Conservation (phyloP, 345 rosid species). For the Chamaenerion angustifolium region DNA sequence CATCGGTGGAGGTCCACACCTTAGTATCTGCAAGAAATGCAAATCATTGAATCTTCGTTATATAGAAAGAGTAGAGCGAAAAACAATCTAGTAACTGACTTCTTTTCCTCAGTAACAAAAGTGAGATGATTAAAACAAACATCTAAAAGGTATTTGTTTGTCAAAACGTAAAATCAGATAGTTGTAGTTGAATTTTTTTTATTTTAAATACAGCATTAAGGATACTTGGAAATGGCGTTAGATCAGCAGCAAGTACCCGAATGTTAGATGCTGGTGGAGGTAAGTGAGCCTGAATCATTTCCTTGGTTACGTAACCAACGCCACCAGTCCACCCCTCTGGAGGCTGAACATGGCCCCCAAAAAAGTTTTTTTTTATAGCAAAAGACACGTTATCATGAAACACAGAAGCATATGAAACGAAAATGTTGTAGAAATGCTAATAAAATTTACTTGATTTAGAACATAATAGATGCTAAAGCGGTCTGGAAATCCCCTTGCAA, state of each 20-base stretch:
- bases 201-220: not conserved
- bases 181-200: too few relatives aligned
- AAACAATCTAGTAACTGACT: too few relatives aligned
- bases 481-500: constrained; percentile 25
- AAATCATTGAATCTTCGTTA: not conserved
- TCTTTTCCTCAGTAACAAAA: too few relatives aligned
- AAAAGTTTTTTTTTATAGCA: not conserved
- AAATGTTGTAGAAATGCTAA: not conserved
- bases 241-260: constrained; percentile 17
- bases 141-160: too few relatives aligned
- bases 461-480: constrained; percentile 44
- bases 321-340: constrained; percentile 54
- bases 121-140: too few relatives aligned
- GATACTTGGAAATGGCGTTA: too few relatives aligned
- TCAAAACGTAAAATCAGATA: too few relatives aligned
- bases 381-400: too few relatives aligned
- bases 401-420: not conserved
- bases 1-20: constrained; percentile 59
- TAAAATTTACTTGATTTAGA: constrained; percentile 39
- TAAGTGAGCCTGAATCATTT: constrained; percentile 41
- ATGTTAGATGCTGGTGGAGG: constrained; percentile 45
- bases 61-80: not conserved
- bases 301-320: constrained; percentile 46
- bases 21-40: constrained; percentile 23
- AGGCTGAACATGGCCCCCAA: constrained; percentile 16